Evolutionary conservation across 495 filamentous ascomycete genomes (phyloP).

Genomic region (Aspergillus sclerotiicarbonarius): DNA sequence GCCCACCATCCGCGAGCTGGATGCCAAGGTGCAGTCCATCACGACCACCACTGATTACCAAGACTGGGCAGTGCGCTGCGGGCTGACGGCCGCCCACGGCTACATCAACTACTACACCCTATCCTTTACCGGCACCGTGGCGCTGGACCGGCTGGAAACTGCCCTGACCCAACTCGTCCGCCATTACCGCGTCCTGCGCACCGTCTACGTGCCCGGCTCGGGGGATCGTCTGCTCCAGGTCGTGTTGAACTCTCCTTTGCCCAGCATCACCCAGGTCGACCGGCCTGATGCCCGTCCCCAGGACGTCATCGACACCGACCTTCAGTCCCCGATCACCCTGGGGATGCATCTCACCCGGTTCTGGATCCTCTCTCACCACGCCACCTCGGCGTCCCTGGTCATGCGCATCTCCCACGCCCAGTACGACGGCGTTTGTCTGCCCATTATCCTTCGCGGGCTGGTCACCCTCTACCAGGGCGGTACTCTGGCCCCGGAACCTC

Average conservation of each 20-base stretch:
- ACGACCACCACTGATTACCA: too few relatives aligned
- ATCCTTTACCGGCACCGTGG: not conserved
- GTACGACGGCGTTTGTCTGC: not conserved
- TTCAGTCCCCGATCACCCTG: not conserved
- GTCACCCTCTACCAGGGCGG: not conserved
- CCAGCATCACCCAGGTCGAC: not conserved
- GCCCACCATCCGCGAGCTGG: too few relatives aligned
- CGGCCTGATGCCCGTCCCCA: not conserved
- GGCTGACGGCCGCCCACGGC: not conserved
- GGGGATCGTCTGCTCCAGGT: not conserved
- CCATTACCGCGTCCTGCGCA: not conserved
- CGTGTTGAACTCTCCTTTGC: not conserved
- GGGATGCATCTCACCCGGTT: not conserved
- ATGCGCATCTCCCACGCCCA: not conserved
- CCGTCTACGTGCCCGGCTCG: not conserved
- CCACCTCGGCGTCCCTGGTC: not conserved
- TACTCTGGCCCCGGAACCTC: not conserved
- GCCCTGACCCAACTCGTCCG: not conserved
- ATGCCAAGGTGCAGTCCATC: too few relatives aligned
- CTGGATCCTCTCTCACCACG: not conserved
- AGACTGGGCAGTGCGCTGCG: too few relatives aligned
- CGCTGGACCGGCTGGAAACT: not conserved
- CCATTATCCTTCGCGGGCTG: not conserved
- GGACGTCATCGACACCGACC: not conserved
- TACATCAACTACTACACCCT: not conserved